Conservation (phyloP, 331 rosid species). For the Quercus phellos region DNA sequence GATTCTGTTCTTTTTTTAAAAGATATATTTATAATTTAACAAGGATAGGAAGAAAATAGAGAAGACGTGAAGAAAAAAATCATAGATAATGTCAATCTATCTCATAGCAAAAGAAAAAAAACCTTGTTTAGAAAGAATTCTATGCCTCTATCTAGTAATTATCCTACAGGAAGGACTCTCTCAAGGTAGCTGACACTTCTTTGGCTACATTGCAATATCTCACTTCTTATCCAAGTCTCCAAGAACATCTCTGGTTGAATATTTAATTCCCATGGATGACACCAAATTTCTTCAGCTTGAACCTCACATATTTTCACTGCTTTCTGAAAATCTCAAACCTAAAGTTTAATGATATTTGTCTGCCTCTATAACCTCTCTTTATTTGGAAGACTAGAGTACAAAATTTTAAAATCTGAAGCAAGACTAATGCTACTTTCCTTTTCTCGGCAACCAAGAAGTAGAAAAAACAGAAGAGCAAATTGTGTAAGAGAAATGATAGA, state of each 20-base stretch:
- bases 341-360: not conserved
- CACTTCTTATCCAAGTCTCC: not conserved
- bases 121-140: not conserved
- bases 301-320: not conserved
- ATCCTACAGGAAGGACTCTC: too few relatives aligned
- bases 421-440: not conserved
- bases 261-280: not conserved
- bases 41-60: not conserved
- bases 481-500: too few relatives aligned
- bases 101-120: too few relatives aligned
- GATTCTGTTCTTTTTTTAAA: too few relatives aligned
- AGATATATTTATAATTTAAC: not conserved
- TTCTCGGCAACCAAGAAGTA: too few relatives aligned
- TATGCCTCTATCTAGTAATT: not conserved
- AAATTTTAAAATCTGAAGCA: not conserved
- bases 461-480: too few relatives aligned
- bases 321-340: not conserved
- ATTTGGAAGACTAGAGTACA: not conserved
- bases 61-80: not conserved
- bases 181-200: too few relatives aligned
- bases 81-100: too few relatives aligned
- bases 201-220: not conserved
- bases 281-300: not conserved
- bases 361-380: not conserved
- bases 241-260: not conserved